These are phyloP conservation scores for Kurtzmaniella natalensis DNA, from an alignment of 1,139 yeast species.

Conservation along the genomic window DNA sequence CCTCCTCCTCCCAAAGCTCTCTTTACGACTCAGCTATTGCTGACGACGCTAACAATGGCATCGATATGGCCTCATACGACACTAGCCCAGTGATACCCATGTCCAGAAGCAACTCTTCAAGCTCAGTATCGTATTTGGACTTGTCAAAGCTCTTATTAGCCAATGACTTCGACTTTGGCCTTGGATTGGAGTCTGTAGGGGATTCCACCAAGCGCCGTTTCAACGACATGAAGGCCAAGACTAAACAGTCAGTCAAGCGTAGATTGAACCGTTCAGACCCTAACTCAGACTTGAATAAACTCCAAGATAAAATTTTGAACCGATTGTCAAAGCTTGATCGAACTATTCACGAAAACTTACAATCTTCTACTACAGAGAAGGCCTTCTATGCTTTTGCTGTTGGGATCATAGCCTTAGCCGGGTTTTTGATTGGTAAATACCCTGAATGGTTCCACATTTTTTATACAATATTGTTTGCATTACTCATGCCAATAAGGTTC, in stretches of 20 bases:
- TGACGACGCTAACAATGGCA: too few species aligned
- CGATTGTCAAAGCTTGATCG: conserved; percentile 55
- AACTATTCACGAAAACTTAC: conserved; percentile 46
- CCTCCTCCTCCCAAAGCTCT: too few species aligned
- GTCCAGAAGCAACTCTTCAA: conserved; percentile 27
- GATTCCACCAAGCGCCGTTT: conserved; percentile 33
- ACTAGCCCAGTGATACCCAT: conserved; percentile 1
- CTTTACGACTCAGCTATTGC: conserved; percentile 3
- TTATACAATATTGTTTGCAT: conserved; percentile 57
- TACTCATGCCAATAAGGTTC: conserved; percentile 80
- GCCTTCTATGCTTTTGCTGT: conserved; percentile 74
- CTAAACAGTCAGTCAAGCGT: conserved; percentile 26
- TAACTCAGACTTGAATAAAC: conserved; percentile 22
- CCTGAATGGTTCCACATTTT: conserved; percentile 76
- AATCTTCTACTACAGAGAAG: conserved; percentile 70
- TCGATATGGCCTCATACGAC: background rate
- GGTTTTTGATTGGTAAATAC: conserved; percentile 70
- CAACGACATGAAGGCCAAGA: conserved; percentile 32
- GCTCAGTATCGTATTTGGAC: conserved; percentile 36
- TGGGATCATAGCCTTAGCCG: conserved; percentile 63
- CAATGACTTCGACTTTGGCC: conserved; percentile 44
- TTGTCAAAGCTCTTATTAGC: conserved; percentile 33
- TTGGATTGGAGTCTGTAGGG: conserved; percentile 34
- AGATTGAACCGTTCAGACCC: conserved; percentile 13
- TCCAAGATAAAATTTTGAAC: conserved; percentile 31